Evolutionary conservation across 2,329 filamentous ascomycete species (phyloP), one percentile per base, ranked within the genome.

Genomic region (Scedosporium apiospermum): DNA sequence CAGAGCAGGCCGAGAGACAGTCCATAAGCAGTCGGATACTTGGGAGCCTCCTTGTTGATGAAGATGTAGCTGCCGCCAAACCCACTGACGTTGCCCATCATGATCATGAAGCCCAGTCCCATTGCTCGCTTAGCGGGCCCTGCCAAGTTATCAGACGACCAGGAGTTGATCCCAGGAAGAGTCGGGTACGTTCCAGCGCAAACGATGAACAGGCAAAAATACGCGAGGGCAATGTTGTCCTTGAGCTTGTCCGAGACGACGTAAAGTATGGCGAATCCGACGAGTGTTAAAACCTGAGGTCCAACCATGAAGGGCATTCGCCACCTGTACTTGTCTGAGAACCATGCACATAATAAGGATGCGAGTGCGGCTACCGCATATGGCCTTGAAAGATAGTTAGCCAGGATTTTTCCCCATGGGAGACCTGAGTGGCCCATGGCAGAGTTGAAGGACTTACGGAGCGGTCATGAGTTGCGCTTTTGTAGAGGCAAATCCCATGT

Each of bases 401-500:
- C 10, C n/a, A 2, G 10, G 3, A 26, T 26, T 12, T 2, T 16
- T 4, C 5, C 44, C 2, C 4, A 21, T n/a, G 14, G 44, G 44
- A 12, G 38, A 14, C 16, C 1, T 42, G 3, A 26, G 18, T 3
- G 38, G n/a, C 9, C 38, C 30, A 14, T 6, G 16, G 34, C 3
- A 2, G 14, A 14, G 18, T 10, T 1, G 23, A 51, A n/a, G 42
- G 23, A 21, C 58, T 46, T 34, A 58, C 0, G 73, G 73, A 4
- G 71, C 72, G 0, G 72, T 72, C 9, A 71, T 68, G 0, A 73
- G 65, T 58, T 73, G 71, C 0, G 72, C 70, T 9, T 65, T 66
- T 1, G 69, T 66, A 5, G 72, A 71, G 1, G 72, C 71, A 64
- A 74, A 79, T 0, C 77, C 76, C 71, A 79, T 76, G 6, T 71